Percentiles rank a stretch among this genome's conserved stretches.
Conservation (phyloP, 2,329 filamentous ascomycete genomes). For the Cordyceps javanica region DNA sequence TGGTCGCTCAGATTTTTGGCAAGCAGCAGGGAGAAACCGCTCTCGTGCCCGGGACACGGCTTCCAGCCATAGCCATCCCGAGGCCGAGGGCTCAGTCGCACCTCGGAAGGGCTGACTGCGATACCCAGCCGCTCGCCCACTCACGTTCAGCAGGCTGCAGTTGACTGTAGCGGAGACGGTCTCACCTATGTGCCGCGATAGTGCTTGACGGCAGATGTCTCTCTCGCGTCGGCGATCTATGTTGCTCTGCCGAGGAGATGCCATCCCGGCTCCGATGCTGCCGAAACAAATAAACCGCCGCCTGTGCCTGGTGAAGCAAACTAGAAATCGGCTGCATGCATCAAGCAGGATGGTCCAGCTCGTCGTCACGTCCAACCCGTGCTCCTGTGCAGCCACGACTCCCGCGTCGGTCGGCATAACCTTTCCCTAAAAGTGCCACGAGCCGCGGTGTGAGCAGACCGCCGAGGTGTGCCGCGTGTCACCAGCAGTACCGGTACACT, state of each 20-base stretch:
- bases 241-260: background rate
- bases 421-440: too few species aligned
- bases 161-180: background rate
- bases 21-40: background rate
- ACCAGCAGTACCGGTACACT: too few species aligned
- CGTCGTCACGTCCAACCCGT: too few species aligned
- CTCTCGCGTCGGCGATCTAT: background rate
- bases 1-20: background rate
- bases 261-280: background rate
- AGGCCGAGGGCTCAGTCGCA: background rate
- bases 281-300: background rate
- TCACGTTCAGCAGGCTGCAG: background rate
- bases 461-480: too few species aligned
- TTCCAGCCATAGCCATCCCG: background rate
- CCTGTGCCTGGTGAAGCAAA: background rate
- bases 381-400: too few species aligned
- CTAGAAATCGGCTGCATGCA: background rate
- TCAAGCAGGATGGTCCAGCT: too few species aligned
- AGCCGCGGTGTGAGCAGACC: too few species aligned
- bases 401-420: too few species aligned
- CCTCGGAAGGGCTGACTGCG: background rate
- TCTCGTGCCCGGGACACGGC: background rate
- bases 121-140: background rate
- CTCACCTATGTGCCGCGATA: background rate
- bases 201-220: background rate